Evolutionary conservation across 805 yeast species (phyloP), one percentile per base, ranked within the genome.

Genomic region (Hagleromyces aurorensis): DNA sequence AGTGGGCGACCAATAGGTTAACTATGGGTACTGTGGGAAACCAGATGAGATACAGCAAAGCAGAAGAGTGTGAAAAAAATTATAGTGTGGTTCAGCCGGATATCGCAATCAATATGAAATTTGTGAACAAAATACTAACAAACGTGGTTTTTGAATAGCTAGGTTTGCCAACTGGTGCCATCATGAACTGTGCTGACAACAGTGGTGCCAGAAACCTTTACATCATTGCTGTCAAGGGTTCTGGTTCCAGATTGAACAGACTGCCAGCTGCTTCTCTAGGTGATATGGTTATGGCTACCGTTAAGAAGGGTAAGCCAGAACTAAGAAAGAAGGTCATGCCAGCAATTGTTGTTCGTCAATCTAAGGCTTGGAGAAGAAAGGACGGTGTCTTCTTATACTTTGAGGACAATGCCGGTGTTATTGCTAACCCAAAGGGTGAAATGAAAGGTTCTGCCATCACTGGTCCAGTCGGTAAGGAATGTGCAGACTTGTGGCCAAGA

Each of bases 401-500:
- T 60, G 99, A 91, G 79, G 99, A 91, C 75, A 91, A 91, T 65
- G 99, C 99, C 52, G 98, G 98, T 80, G 99, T 93, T 69, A 91
- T 91, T 65, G 98, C 91, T 68, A 91, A 91, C 76, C 98, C 99
- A 66, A 91, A 91, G 91, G 99, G 99, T 78, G 99, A 91, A 74
- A 91, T 93, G 98, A 91, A 91, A 79, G 99, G 99, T 73, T 93
- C 98, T 55, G 99, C 98, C 63, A 91, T 91, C 69, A 93, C 99
- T 64, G 99, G 99, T 70, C 99, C 99, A 63, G 99, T 91, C 65
- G 97, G 96, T 69, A 91, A 91, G 76, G 99, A 91, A 78, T 93
- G 98, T 78, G 98, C 99, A 67, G 99, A 91, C 67, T 82, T 91
- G 70, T 91, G 99, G 99, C 99, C 99, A 69, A 85, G 98, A 78